Evolutionary conservation across 2,329 filamentous ascomycete species (phyloP).

Genomic region (Monosporascus sp.): DNA sequence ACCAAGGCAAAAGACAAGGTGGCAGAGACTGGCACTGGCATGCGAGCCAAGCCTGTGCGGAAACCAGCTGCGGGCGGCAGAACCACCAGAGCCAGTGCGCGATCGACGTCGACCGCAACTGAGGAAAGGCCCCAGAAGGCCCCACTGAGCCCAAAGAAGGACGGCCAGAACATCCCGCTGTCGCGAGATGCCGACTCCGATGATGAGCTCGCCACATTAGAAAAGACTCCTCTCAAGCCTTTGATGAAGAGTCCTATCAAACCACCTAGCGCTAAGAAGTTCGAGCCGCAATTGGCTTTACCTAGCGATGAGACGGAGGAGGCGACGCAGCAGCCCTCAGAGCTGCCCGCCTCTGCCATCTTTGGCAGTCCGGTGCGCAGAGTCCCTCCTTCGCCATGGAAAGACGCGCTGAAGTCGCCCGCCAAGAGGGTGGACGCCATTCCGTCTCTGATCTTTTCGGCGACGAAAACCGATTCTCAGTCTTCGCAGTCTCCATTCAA

Average conservation of each 20-base stretch:
- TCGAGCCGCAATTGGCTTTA: conserved; percentile 22
- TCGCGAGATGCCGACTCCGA: conserved; percentile 46
- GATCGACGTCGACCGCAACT: conserved; percentile 24
- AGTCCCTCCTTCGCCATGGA: conserved; percentile 45
- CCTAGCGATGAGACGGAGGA: conserved; percentile 18
- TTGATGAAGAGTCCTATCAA: conserved; percentile 53
- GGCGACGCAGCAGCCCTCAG: conserved; percentile 27
- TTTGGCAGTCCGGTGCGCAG: conserved; percentile 53
- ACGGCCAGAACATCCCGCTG: conserved; percentile 46
- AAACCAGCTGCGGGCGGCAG: conserved; percentile 33
- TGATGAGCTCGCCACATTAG: conserved; percentile 51
- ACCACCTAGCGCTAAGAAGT: conserved; percentile 29
- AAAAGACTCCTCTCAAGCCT: conserved; percentile 45
- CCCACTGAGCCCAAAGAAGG: conserved; percentile 61
- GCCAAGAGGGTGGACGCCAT: conserved; percentile 47
- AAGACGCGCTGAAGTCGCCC: conserved; percentile 51
- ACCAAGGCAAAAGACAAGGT: conserved; percentile 26
- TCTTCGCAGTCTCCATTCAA: conserved; percentile 40
- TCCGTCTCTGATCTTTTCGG: conserved; percentile 21
- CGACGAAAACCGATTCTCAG: conserved; percentile 20
- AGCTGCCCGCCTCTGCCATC: conserved; percentile 29
- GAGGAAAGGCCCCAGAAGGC: conserved; percentile 35
- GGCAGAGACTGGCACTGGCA: conserved; percentile 29
- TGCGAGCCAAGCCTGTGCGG: conserved; percentile 44
- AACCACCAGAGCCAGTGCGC: conserved; percentile 30